Percentiles rank a stretch among this genome's conserved stretches.
Evolutionary conservation across 768 basidiomycete genomes (phyloP).

Genomic region (Pleurotus salmoneostramineus): DNA sequence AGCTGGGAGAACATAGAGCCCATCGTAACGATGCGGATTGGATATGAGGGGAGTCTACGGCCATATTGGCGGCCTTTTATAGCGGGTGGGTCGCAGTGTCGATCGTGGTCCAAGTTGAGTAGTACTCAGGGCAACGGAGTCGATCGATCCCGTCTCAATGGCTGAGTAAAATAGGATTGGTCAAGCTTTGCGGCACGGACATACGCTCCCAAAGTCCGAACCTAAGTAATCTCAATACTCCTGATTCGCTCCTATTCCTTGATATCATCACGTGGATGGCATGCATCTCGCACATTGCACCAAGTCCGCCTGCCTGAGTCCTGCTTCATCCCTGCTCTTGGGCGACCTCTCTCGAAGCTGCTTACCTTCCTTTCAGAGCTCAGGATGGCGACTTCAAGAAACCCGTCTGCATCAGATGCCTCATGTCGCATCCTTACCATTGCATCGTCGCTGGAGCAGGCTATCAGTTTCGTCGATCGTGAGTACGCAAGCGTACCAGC

Average conservation of each 20-base stretch:
- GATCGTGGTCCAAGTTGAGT: too few relatives aligned
- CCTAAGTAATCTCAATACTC: too few relatives aligned
- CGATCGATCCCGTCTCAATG: too few relatives aligned
- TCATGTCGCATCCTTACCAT: constrained; percentile 31
- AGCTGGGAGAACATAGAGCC: neutral
- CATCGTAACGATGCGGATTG: neutral
- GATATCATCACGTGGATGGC: neutral
- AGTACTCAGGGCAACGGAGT: too few relatives aligned
- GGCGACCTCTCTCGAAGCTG: neutral
- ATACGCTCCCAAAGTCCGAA: too few relatives aligned
- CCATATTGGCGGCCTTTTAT: too few relatives aligned
- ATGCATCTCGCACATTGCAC: neutral
- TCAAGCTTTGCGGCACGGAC: too few relatives aligned
- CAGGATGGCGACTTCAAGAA: neutral
- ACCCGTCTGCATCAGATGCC: neutral
- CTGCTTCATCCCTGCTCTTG: neutral
- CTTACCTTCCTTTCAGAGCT: neutral
- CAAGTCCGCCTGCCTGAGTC: neutral
- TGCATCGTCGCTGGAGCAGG: constrained; percentile 22
- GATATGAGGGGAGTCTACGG: too few relatives aligned
- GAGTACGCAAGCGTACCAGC: neutral
- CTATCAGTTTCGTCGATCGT: constrained; percentile 21
- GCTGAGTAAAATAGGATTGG: too few relatives aligned
- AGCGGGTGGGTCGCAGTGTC: too few relatives aligned
- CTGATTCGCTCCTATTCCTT: neutral